phyloP scores from a whole-genome alignment of 371 early-diverging fungal genomes.

The Mucor mucedo region DNA sequence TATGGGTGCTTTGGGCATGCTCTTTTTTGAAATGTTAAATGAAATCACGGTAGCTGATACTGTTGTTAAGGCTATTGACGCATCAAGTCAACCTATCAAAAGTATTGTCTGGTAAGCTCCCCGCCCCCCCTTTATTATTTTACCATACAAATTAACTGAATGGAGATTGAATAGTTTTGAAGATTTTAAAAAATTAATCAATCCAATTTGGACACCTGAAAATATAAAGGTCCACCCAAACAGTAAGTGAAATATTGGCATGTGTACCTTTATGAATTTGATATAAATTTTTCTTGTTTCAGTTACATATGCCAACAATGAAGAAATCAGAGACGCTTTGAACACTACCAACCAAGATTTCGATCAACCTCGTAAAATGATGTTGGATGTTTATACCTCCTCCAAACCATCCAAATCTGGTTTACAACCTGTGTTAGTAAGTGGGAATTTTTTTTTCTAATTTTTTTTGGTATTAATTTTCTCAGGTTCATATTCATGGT shows the following conservation, averaged over 20 bases:
- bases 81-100: constrained; percentile 7
- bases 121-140: too few relatives aligned
- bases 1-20: constrained; percentile 19
- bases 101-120: constrained; percentile 23
- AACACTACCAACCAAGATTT: constrained; percentile 32
- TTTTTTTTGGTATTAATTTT: not conserved
- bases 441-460: too few relatives aligned
- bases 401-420: constrained; percentile 19
- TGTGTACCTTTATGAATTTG: too few relatives aligned
- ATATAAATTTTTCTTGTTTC: not conserved
- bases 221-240: constrained; percentile 50
- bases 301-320: constrained; percentile 64
- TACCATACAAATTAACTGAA: not conserved
- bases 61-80: constrained; percentile 11
- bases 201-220: constrained; percentile 52
- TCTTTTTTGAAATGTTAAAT: constrained; percentile 33
- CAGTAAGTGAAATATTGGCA: constrained; percentile 42
- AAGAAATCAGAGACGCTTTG: constrained; percentile 53
- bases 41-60: constrained; percentile 25
- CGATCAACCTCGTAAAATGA: constrained; percentile 39
- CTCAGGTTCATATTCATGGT: constrained; percentile 63
- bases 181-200: constrained; percentile 33
- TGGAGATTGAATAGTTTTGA: not conserved
- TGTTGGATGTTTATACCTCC: constrained; percentile 49
- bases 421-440: constrained; percentile 52